phyloP scores from a whole-genome alignment of 2,329 filamentous ascomycete species.

The Botryotinia convoluta region DNA sequence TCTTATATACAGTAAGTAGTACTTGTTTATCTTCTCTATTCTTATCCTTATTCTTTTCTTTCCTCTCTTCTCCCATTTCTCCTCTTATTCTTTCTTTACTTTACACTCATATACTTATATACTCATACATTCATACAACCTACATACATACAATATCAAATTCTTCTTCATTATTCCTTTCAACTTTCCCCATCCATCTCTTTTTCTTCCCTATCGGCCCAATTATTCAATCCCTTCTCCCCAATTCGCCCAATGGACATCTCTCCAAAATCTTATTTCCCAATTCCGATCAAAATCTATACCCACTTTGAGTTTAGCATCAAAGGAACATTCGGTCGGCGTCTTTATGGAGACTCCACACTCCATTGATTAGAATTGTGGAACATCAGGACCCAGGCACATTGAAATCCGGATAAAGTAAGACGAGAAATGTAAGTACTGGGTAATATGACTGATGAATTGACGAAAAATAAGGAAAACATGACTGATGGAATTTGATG shows the following conservation, averaged over 20 bases:
- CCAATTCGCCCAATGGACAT: background rate
- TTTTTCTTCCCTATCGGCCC: background rate
- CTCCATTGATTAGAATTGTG: background rate
- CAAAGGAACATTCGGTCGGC: background rate
- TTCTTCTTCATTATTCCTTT: too few relatives aligned
- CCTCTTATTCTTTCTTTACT: too few relatives aligned
- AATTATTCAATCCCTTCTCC: background rate
- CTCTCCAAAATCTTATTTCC: background rate
- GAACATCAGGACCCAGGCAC: background rate
- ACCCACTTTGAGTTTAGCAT: background rate
- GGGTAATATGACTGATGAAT: background rate
- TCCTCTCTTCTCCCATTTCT: too few relatives aligned
- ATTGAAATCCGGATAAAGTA: background rate
- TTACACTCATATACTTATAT: too few relatives aligned
- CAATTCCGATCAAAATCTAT: background rate
- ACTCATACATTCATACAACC: background rate
- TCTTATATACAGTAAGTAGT: too few relatives aligned
- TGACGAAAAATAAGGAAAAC: background rate
- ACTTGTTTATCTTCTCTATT: background rate
- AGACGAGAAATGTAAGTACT: background rate
- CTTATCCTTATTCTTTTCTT: too few relatives aligned
- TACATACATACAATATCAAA: background rate
- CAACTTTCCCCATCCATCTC: background rate
- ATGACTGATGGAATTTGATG: background rate
- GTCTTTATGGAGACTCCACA: constrained; percentile 16